Evolutionary conservation across 2,329 filamentous ascomycete species (phyloP).

Genomic region (Colletotrichum sp.): DNA sequence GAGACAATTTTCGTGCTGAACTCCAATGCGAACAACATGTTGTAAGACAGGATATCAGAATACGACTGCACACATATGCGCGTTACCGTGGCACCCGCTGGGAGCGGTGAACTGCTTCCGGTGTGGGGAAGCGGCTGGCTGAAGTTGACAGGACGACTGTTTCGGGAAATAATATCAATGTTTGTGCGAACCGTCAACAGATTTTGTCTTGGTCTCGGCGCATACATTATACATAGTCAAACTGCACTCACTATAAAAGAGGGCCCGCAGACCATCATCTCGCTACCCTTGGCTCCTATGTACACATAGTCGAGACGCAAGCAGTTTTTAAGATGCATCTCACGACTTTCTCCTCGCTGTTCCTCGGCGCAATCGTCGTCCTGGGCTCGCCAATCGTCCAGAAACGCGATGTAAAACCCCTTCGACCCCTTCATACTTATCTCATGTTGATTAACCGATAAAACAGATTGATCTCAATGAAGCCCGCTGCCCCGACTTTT

Average conservation of each 20-base stretch:
- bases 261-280: background rate
- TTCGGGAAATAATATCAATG: background rate
- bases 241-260: background rate
- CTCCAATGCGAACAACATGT: background rate
- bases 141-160: background rate
- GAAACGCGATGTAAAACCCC: background rate
- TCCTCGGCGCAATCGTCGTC: background rate
- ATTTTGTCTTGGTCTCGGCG: background rate
- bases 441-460: no score
- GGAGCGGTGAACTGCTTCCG: background rate
- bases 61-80: background rate
- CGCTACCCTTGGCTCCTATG: accelerated
- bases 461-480: no score
- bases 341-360: background rate
- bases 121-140: background rate
- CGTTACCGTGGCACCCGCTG: background rate
- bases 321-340: background rate
- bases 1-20: background rate
- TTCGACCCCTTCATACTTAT: no score
- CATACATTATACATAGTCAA: background rate
- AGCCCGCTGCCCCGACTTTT: no score
- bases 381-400: background rate
- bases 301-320: no score
- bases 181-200: background rate
- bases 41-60: background rate